Conservation (phyloP, 148 eudicot genomes). For the Polygonum maritimum region DNA sequence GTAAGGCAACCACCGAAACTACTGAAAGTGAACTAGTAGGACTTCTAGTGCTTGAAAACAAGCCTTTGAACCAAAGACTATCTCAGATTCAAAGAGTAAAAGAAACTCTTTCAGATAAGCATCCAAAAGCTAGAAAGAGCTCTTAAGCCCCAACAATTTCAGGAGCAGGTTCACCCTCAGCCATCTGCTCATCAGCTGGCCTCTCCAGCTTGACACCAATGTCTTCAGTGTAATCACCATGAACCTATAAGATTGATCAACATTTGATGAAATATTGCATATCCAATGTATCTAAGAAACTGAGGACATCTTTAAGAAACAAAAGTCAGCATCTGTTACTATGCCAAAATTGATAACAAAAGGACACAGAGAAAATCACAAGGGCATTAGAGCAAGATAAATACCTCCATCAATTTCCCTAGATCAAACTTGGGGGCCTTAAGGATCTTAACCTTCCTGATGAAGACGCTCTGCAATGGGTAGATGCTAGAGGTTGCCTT, state of each 20-base stretch:
- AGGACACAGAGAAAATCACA: neutral
- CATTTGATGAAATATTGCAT: too few species aligned
- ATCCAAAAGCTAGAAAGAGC: neutral
- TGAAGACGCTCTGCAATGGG: conserved; percentile 43
- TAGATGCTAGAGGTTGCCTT: conserved; percentile 24
- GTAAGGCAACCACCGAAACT: too few species aligned
- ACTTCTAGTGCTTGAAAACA: neutral
- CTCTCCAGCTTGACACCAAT: conserved; percentile 4
- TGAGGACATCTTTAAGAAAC: too few species aligned
- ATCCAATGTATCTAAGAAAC: too few species aligned
- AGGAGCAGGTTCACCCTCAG: conserved; percentile 3
- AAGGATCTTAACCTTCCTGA: conserved; percentile 49
- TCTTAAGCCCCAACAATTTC: conserved; percentile 11
- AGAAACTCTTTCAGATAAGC: neutral
- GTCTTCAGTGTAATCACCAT: conserved; percentile 10
- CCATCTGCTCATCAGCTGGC: conserved; percentile 8
- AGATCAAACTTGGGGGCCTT: conserved; percentile 57
- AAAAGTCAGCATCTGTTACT: too few species aligned
- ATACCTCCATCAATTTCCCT: conserved; percentile 47
- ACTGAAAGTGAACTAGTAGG: too few species aligned
- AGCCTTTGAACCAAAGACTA: neutral
- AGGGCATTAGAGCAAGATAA: too few species aligned
- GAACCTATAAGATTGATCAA: neutral
- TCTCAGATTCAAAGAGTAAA: too few species aligned
- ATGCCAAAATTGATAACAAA: too few species aligned